A percentile compares a stretch with the other conserved stretches of the same genome.
Conservation (phyloP, 169 alveolate genomes). For the Plasmodium relictum region DNA sequence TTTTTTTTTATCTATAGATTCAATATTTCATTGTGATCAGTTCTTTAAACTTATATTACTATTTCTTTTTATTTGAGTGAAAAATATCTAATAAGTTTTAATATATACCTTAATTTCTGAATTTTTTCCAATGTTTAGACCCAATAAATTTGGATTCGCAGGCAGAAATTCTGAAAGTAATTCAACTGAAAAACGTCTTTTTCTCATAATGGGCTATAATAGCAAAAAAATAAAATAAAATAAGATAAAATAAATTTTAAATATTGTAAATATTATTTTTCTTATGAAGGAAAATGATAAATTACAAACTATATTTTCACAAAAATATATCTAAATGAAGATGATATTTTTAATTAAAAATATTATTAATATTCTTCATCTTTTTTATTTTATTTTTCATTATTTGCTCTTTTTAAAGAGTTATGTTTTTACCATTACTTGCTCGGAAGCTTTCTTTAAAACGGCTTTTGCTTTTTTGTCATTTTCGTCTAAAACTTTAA, state of each 20-base stretch:
- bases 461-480: conserved; percentile 57
- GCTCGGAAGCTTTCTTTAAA: conserved; percentile 62
- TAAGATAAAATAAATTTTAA: background rate
- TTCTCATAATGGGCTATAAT: conserved; percentile 67
- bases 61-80: no score
- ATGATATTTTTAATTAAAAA: background rate
- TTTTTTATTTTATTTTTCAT: conserved; percentile 1
- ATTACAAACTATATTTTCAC: background rate
- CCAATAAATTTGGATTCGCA: conserved; percentile 32
- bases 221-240: background rate
- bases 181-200: conserved; percentile 49
- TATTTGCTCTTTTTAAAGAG: background rate
- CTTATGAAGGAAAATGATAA: background rate
- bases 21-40: background rate
- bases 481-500: conserved; percentile 54
- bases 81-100: background rate
- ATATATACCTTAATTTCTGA: conserved; percentile 70
- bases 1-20: background rate
- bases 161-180: conserved; percentile 71
- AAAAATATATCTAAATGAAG: background rate
- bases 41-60: no score
- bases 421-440: conserved; percentile 38
- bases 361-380: background rate
- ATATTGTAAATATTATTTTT: background rate
- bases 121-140: conserved; percentile 46